Percentiles rank a stretch among this genome's conserved stretches.
Evolutionary conservation across 2,329 filamentous ascomycete species (phyloP).

Genomic region (Furcasterigmium furcatum): DNA sequence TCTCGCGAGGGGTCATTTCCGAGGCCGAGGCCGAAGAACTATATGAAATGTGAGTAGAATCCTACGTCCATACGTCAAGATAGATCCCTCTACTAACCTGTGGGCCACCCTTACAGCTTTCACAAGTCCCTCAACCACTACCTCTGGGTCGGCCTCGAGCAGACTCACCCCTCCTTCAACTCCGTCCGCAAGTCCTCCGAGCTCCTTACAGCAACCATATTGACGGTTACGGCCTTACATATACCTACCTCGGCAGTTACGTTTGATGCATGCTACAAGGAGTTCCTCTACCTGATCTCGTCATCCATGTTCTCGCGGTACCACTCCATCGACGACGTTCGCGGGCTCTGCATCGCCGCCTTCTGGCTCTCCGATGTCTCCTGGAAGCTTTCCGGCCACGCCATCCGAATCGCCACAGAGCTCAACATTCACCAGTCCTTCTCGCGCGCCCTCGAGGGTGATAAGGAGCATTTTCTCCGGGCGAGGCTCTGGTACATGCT

Average conservation of each 20-base stretch:
- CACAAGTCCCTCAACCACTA: conserved; percentile 46
- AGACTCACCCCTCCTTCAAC: conserved; percentile 43
- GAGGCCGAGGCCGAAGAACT: conserved; percentile 45
- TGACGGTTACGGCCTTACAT: conserved; percentile 58
- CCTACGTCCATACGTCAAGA: too few relatives aligned
- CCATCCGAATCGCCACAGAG: conserved; percentile 55
- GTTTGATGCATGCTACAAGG: conserved; percentile 51
- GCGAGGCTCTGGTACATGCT: conserved; percentile 55
- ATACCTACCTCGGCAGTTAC: conserved; percentile 49
- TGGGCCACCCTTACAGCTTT: too few relatives aligned
- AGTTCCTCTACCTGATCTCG: conserved; percentile 54
- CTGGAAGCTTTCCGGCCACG: conserved; percentile 58
- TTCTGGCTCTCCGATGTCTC: conserved; percentile 62
- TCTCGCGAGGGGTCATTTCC: conserved; percentile 42
- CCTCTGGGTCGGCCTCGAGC: conserved; percentile 47
- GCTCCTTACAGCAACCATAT: conserved; percentile 52
- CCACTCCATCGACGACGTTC: conserved; percentile 54
- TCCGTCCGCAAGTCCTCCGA: conserved; percentile 53
- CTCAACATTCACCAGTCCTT: conserved; percentile 52
- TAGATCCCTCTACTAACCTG: too few relatives aligned
- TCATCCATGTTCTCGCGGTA: conserved; percentile 55
- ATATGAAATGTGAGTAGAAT: conserved; percentile 29
- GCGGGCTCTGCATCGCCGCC: conserved; percentile 57
- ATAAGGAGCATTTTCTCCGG: conserved; percentile 46
- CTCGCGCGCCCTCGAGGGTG: conserved; percentile 40